Base-by-base conservation (phyloP, 2,329 filamentous ascomycete species). In the Ceratocystis huliohia region DNA sequence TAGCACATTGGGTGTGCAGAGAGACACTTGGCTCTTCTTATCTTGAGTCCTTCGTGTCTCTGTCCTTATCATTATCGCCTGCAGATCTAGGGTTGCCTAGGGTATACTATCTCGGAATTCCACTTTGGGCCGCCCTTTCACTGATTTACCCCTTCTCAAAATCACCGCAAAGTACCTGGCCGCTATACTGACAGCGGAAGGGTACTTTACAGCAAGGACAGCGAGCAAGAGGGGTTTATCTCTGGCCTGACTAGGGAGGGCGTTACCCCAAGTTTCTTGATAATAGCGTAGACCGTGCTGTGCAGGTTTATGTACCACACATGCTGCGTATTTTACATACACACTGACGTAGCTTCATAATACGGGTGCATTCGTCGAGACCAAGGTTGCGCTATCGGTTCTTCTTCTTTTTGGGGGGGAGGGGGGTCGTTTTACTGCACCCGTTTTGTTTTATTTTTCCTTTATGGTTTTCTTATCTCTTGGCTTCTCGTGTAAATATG, bases 121-220 rank as follows among this genome's bases (percentile, higher is more conserved):
- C 46, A 8, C 17, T 50, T 37, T 37, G 10, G 33, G 46, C 17
- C 5, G n/a, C n/a, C n/a, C 10, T 48, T 48, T 48, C 45, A 17
- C 6, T 48, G 15, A 17, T 48, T 0, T 48, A 17, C 15, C 45
- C 5, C 45, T 48, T 17, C 45, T 8, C 45, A 6, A 50, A 50
- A 50, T 50, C 46, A n/a, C 46, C 46, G 46, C 46, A 50, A 50
- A 50, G 46, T 50, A 50, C 46, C n/a, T n/a, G 17, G 46, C 46
- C n/a, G 46, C 46, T n/a, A 5, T 22, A 1, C 0, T 50, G 46
- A 50, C 46, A 50, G 46, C 46, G 46, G 46, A 50, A 50, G 22
- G 46, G 17, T 50, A 50, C 46, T n/a, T 50, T 2, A 6, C 7
- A 13, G 20, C 50, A 28, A 28, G 22, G 20, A 15, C 50, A 22